Evolutionary conservation across 192 early-diverging fungal genomes (phyloP), one percentile per base, ranked within the genome.

Genomic region (Coemansia erecta): DNA sequence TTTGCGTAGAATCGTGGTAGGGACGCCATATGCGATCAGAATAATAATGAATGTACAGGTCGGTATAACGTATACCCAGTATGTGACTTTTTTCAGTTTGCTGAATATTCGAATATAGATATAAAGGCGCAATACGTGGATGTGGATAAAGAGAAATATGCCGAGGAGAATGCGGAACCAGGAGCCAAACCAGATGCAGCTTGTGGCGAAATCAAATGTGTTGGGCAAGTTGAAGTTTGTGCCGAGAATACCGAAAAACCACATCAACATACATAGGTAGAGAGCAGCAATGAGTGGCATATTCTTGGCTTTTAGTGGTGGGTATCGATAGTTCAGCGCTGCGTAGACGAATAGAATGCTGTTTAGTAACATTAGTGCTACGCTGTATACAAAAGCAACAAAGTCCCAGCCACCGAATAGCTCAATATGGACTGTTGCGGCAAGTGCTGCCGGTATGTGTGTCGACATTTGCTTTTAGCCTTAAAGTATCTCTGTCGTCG

Each of bases 271-370:
- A 8, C 60, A 64, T 1, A 72, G 8, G 17, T 65, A 78, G 15
- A 78, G 65, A 2, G 64, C 44, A 1, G 53, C 39, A 0, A 78
- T 65, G 0, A 78, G 62, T 19, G 51, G 53, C 8, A 78, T 58
- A 42, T 78, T 71, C 53, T 78, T 78, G 15, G 75, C 75, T 4
- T 56, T 58, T 13, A 78, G 18, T 6, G 75, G 75, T 39, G 68
- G 68, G 23, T 78, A 78, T 10, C 55, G 35, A 50, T 31, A 55
- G 26, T 78, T 40, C 14, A 40, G 60, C 12, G 65, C 2, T 0
- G 61, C 61, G 28, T 78, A 78, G 6, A 51, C 18, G 42, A 72
- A 64, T n/a, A 78, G 1, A 7, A 72, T 9, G 0, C 62, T 68
- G 59, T 78, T 72, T 26, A 68, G 18, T 2, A 53, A 41, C 75